These are phyloP conservation scores for Daedaleopsis nitida DNA, from an alignment of 768 basidiomycete species.

Conservation along the genomic window DNA sequence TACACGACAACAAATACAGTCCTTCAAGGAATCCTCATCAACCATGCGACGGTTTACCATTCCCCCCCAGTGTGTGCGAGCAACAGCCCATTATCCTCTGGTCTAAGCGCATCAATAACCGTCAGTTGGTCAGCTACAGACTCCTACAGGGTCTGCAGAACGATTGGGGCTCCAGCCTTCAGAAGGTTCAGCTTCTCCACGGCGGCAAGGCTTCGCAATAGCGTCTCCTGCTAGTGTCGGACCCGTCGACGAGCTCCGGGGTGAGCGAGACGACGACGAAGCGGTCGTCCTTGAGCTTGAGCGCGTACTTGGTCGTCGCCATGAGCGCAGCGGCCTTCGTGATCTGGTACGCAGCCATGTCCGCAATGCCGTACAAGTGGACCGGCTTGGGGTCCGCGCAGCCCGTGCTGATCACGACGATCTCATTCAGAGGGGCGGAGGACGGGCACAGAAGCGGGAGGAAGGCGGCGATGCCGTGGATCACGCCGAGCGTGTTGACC, in stretches of 20 bases:
- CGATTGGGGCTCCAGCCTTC: background rate
- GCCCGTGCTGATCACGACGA: constrained; percentile 36
- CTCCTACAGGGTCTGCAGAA: constrained; percentile 7
- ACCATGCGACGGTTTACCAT: too few relatives aligned
- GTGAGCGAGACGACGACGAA: constrained; percentile 36
- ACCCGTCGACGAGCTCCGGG: constrained; percentile 38
- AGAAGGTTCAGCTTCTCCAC: too few relatives aligned
- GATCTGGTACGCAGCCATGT: constrained; percentile 34
- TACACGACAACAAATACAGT: too few relatives aligned
- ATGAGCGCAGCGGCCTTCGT: constrained; percentile 42
- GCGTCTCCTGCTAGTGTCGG: too few relatives aligned
- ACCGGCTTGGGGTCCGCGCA: constrained; percentile 32
- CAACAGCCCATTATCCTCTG: background rate
- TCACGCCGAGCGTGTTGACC: constrained; percentile 39
- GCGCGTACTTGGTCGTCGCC: constrained; percentile 41
- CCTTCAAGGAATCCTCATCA: too few relatives aligned
- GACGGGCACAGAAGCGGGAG: constrained; percentile 35
- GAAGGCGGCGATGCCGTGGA: background rate
- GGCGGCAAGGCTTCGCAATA: too few relatives aligned
- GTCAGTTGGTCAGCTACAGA: constrained; percentile 9
- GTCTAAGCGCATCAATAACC: constrained; percentile 2
- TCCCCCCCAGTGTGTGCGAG: background rate
- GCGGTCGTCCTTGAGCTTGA: constrained; percentile 32
- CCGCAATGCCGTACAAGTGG: constrained; percentile 7
- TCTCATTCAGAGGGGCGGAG: constrained; percentile 35